Conservation (phyloP, 2,329 filamentous ascomycete genomes). For the Apiospora arundinis region DNA sequence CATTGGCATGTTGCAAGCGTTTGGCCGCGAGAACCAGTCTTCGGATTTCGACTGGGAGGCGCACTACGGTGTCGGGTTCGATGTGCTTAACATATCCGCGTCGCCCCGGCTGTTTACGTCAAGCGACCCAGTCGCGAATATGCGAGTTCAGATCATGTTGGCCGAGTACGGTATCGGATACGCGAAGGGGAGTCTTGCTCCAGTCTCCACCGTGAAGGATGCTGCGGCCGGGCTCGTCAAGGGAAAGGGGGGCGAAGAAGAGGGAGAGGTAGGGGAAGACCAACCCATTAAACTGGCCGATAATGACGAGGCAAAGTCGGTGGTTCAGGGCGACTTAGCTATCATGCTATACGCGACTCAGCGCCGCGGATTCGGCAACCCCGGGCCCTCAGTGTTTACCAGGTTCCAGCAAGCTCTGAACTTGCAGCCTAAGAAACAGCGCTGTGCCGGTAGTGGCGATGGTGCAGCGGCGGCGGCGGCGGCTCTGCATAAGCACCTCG, state of each 20-base stretch:
- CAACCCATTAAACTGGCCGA: constrained; percentile 58
- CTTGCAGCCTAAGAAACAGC: constrained; percentile 38
- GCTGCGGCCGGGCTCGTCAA: not conserved
- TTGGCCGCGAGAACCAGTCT: constrained; percentile 83
- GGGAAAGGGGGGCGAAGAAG: constrained; percentile 33
- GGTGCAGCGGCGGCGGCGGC: constrained; percentile 25
- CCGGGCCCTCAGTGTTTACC: constrained; percentile 40
- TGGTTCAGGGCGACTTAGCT: constrained; percentile 55
- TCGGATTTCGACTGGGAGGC: constrained; percentile 75
- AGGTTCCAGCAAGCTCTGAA: constrained; percentile 50
- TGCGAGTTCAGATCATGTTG: constrained; percentile 57
- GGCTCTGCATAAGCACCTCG: constrained; percentile 42
- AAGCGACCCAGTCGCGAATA: constrained; percentile 53
- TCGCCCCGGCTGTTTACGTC: constrained; percentile 59
- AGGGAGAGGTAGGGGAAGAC: constrained; percentile 29
- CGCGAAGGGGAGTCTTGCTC: constrained; percentile 45
- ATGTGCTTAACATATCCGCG: constrained; percentile 74
- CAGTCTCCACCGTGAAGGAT: constrained; percentile 32
- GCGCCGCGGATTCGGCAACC: constrained; percentile 47
- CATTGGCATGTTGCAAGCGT: constrained; percentile 75
- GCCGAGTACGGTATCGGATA: constrained; percentile 55
- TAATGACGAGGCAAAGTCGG: constrained; percentile 55
- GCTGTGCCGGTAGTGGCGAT: not conserved
- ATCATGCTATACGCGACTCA: constrained; percentile 67
- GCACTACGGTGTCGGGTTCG: constrained; percentile 80